Percentiles rank a stretch among this genome's conserved stretches.
phyloP scores from a whole-genome alignment of 2,329 filamentous ascomycete genomes.

The Ceratocystis variospora region DNA sequence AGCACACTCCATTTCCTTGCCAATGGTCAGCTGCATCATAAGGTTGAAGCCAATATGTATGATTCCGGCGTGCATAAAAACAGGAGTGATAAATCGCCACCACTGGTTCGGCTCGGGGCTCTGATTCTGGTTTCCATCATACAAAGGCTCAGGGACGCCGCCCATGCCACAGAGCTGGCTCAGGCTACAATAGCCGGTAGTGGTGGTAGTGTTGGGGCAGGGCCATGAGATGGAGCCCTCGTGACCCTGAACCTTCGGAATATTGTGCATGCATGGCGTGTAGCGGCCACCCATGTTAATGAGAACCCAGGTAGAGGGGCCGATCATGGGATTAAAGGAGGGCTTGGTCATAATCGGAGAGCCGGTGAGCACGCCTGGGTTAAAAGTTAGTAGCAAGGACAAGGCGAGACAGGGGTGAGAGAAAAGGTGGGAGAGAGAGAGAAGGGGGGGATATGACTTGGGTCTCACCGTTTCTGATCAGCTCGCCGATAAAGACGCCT shows the following conservation, averaged over 20 bases:
- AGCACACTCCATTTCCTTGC: constrained; percentile 78
- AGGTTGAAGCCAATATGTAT: constrained; percentile 96
- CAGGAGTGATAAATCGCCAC: constrained; percentile 91
- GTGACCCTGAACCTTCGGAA: constrained; percentile 47
- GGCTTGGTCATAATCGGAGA: constrained; percentile 68
- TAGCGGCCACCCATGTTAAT: constrained; percentile 97
- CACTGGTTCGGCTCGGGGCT: constrained; percentile 71
- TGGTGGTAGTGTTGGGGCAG: constrained; percentile 66
- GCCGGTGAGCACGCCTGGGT: constrained; percentile 56
- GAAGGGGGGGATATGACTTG: background rate
- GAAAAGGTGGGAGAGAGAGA: constrained; percentile 14
- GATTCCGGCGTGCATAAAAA: constrained; percentile 87
- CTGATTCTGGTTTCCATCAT: constrained; percentile 38
- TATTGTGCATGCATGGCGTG: constrained; percentile 86
- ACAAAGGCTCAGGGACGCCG: constrained; percentile 55
- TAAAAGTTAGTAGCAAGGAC: background rate
- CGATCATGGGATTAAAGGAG: constrained; percentile 92
- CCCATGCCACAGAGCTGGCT: constrained; percentile 72
- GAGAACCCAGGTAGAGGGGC: constrained; percentile 74
- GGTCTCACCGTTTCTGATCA: constrained; percentile 64
- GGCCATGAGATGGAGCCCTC: constrained; percentile 45
- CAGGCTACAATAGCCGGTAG: constrained; percentile 51
- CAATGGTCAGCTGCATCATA: constrained; percentile 77
- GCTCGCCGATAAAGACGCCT: constrained; percentile 74
- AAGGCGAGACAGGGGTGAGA: background rate